These are phyloP conservation scores for Diaporthe capsici DNA, from an alignment of 2,329 filamentous ascomycete species.

Conservation along the genomic window DNA sequence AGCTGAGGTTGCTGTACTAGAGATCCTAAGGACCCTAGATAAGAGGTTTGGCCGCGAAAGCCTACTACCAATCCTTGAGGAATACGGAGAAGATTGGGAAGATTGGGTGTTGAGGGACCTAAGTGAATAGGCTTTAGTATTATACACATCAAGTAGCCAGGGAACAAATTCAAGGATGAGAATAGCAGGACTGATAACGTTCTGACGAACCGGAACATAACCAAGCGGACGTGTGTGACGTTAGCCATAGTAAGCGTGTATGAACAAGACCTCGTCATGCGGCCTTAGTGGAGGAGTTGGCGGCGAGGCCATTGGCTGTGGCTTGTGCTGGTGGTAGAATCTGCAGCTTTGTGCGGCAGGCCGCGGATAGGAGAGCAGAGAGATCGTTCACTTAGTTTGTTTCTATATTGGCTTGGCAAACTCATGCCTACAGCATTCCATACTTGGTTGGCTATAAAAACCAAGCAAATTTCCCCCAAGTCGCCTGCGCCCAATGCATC, in stretches of 20 bases:
- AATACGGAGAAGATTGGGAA: background rate
- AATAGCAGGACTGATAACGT: background rate
- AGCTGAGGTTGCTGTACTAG: background rate
- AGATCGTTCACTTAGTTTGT: background rate
- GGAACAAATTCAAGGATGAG: background rate
- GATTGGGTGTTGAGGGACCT: background rate
- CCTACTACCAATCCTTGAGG: background rate
- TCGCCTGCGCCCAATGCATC: background rate
- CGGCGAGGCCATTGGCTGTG: background rate
- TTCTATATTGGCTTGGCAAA: slow-evolving; percentile 17
- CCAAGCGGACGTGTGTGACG: background rate
- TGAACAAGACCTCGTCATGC: no score
- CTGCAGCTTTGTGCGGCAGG: background rate
- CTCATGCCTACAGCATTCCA: background rate
- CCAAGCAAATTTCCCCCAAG: slow-evolving; percentile 8
- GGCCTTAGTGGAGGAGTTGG: background rate
- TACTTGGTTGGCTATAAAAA: background rate
- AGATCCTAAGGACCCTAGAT: background rate
- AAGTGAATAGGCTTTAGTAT: background rate
- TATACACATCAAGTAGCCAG: no score
- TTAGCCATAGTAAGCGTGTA: background rate
- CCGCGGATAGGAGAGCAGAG: background rate
- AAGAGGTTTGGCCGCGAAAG: background rate
- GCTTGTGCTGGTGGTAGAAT: background rate
- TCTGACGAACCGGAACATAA: background rate